phyloP scores from a whole-genome alignment of 352 stramenopile genomes.

The Phytophthora boehmeriae region DNA sequence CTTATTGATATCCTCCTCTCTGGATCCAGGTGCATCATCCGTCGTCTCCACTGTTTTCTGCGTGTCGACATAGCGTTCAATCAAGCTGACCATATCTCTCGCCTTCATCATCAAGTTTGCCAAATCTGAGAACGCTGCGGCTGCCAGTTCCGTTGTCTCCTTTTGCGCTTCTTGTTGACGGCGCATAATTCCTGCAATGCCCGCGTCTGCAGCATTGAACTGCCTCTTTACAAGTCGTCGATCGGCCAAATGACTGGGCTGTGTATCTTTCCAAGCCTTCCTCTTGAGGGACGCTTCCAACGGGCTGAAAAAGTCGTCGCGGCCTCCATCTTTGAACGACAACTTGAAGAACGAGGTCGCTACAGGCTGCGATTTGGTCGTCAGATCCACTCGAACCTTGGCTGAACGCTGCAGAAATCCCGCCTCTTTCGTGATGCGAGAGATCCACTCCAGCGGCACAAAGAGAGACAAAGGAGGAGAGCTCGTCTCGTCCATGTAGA shows the following conservation, averaged over 20 bases:
- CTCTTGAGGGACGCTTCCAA: conserved; percentile 68
- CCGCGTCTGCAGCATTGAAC: conserved; percentile 79
- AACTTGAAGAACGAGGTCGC: conserved; percentile 81
- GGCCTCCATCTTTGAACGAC: conserved; percentile 86
- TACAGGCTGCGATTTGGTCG: conserved; percentile 35
- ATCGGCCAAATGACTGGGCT: conserved; percentile 76
- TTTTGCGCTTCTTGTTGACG: conserved; percentile 82
- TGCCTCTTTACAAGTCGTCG: conserved; percentile 76
- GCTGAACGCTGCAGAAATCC: conserved; percentile 85
- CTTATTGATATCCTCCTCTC: conserved; percentile 72
- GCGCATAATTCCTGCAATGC: conserved; percentile 83
- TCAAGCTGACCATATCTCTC: conserved; percentile 91
- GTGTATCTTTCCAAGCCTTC: conserved; percentile 78
- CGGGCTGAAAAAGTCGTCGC: conserved; percentile 85
- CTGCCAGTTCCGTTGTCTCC: conserved; percentile 77
- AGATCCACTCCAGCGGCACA: conserved; percentile 76
- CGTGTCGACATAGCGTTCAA: conserved; percentile 91
- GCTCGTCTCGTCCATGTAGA: conserved; percentile 76
- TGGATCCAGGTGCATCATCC: conserved; percentile 20
- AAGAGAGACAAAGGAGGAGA: conserved; percentile 65
- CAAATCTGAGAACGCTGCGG: conserved; percentile 90
- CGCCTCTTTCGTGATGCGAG: conserved; percentile 73
- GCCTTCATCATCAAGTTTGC: conserved; percentile 91
- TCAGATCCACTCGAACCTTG: conserved; percentile 83
- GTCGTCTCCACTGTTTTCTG: conserved; percentile 55